Base-by-base conservation (phyloP, 2,329 filamentous ascomycete species). In the Aurifilum marmelostoma region DNA sequence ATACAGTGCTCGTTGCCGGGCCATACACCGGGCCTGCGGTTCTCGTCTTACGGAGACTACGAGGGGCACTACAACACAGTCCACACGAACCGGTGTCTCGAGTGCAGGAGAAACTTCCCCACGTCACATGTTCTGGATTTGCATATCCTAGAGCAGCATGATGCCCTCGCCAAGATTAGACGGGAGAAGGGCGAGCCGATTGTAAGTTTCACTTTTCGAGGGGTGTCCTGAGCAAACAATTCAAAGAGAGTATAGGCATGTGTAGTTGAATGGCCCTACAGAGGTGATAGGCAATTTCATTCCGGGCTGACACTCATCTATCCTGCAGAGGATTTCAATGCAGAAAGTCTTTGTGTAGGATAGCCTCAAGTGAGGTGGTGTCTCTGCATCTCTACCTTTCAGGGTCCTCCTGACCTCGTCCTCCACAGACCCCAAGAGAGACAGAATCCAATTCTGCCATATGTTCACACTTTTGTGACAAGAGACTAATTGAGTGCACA, bases 81-180 rank as follows among this genome's bases (percentile, higher is more conserved):
- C 29, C 96, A 98, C 79, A 87, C 89, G 70, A 94, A 97, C 78
- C 88, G 95, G 58, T 99, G 96, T 77, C 83, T 89, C 12, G 91
- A 94, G 75, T 99, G 96, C 78, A 84, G 87, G 67, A 93, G 88
- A 77, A 98, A 97, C 77, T 93, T 98, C 72, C 96, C 96, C 1
- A 94, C 93, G 0, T 86, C 90, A 47, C 90, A 94, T 77, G 89
- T 96, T 67, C 84, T 99, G 64, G 84, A 86, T 68, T 80, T 98
- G 60, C 96, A 99, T 77, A 94, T 97, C 73, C 89, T 94, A 73
- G 96, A 98, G 79, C 92, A 91, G 73, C 96, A 98, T 79, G 94
- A 99, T 80, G 88, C 93, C 9, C 85, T 98, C 70, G 84, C 88
- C 52, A 89, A 88, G 63, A 87, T 92, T 14, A 88, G 85, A 76